phyloP scores from a whole-genome alignment of 805 yeast genomes.

The Spathaspora boniae region DNA sequence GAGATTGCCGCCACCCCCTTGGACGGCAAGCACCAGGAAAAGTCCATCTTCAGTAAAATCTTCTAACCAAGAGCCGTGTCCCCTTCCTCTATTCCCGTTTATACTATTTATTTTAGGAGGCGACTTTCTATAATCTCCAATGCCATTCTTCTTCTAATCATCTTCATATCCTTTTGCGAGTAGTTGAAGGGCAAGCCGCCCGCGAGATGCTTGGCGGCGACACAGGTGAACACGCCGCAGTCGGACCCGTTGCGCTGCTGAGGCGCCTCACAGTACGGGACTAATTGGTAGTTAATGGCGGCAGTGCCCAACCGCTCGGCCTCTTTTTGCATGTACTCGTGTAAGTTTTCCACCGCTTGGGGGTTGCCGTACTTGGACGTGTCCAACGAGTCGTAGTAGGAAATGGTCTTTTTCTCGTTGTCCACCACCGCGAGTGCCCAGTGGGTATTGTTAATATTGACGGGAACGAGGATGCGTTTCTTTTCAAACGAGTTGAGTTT shows the following conservation, averaged over 20 bases:
- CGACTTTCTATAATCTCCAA: slow-evolving; percentile 46
- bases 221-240: slow-evolving; percentile 92
- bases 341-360: slow-evolving; percentile 43
- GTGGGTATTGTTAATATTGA: slow-evolving; percentile 79
- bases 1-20: slow-evolving; percentile 13
- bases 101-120: slow-evolving; percentile 20
- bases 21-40: slow-evolving; percentile 2
- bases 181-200: slow-evolving; percentile 49
- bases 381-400: slow-evolving; percentile 73
- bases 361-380: slow-evolving; percentile 37
- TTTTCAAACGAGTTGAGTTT: slow-evolving; percentile 51
- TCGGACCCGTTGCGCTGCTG: slow-evolving; percentile 88
- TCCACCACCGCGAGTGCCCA: slow-evolving; percentile 89
- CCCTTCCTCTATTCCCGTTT: too few relatives aligned
- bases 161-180: slow-evolving; percentile 64
- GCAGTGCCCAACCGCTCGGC: slow-evolving; percentile 44
- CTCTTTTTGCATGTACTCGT: slow-evolving; percentile 66
- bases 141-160: slow-evolving; percentile 66
- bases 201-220: slow-evolving; percentile 63
- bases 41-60: background rate
- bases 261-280: slow-evolving; percentile 49
- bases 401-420: slow-evolving; percentile 52
- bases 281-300: slow-evolving; percentile 19
- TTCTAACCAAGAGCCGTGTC: background rate
- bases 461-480: slow-evolving; percentile 73